These are phyloP conservation scores for Arachis monticola DNA, from an alignment of 331 rosid species.

Conservation along the genomic window DNA sequence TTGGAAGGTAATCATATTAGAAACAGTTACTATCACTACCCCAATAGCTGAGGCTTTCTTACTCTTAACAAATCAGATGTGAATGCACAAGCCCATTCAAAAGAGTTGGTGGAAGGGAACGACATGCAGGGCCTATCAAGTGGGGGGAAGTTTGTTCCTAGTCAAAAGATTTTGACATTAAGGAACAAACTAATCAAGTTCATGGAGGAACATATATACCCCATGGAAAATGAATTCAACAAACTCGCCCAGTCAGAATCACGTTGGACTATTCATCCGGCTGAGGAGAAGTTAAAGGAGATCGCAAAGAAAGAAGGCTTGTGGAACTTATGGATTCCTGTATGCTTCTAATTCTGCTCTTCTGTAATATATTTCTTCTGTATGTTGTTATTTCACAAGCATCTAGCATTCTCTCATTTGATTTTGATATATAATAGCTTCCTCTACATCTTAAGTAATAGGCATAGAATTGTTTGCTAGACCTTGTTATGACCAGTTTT, in stretches of 20 bases:
- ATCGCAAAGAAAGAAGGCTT: constrained; percentile 92
- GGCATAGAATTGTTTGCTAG: constrained; percentile 22
- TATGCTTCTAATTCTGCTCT: constrained; percentile 47
- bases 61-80: constrained; percentile 44
- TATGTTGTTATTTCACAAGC: constrained; percentile 28
- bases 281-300: constrained; percentile 89
- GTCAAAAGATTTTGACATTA: constrained; percentile 59
- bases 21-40: constrained; percentile 23
- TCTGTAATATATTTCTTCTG: constrained; percentile 27
- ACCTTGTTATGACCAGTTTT: constrained; percentile 18
- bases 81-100: constrained; percentile 41
- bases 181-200: constrained; percentile 71
- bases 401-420: constrained; percentile 8
- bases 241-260: constrained; percentile 76
- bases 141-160: constrained; percentile 74
- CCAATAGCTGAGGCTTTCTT: constrained; percentile 41
- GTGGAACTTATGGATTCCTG: constrained; percentile 97
- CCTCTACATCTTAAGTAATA: neutral
- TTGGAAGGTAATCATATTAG: constrained; percentile 13
- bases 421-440: constrained; percentile 29
- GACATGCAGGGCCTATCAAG: constrained; percentile 46
- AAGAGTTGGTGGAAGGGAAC: constrained; percentile 50
- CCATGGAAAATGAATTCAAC: constrained; percentile 81
- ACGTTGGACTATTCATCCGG: constrained; percentile 97
- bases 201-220: constrained; percentile 90